Conservation (phyloP, 2,329 filamentous ascomycete species). For the Chrysoporthe puriensis region DNA sequence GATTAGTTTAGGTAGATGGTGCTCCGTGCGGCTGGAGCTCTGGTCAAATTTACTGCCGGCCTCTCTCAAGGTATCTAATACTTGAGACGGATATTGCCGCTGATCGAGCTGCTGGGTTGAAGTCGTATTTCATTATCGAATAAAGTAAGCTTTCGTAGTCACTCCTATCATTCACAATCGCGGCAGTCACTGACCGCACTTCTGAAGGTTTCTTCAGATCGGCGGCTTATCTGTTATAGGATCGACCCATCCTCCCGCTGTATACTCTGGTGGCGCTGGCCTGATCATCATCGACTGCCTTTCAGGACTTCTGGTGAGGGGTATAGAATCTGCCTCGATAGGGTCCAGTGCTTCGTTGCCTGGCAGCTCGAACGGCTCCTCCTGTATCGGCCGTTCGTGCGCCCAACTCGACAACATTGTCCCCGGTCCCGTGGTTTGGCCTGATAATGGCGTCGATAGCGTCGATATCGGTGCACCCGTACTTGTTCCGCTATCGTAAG, state of each 20-base stretch:
- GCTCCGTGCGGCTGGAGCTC: not conserved
- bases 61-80: no score
- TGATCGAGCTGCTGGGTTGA: not conserved
- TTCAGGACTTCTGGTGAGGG: constrained; percentile 3
- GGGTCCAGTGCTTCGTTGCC: constrained; percentile 10
- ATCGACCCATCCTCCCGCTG: constrained; percentile 18
- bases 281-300: not conserved
- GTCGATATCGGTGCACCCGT: not conserved
- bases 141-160: constrained; percentile 13
- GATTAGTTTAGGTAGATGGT: not conserved
- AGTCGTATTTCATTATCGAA: constrained; percentile 7
- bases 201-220: constrained; percentile 8
- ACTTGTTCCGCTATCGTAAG: constrained; percentile 4
- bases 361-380: constrained; percentile 19
- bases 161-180: constrained; percentile 18
- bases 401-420: constrained; percentile 18
- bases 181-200: constrained; percentile 7
- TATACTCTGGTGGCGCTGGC: constrained; percentile 10
- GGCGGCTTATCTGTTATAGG: constrained; percentile 20
- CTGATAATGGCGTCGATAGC: constrained; percentile 8
- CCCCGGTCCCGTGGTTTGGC: constrained; percentile 1
- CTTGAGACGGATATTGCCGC: no score
- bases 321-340: constrained; percentile 20
- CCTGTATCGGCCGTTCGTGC: constrained; percentile 15
- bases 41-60: no score